Base-by-base conservation (phyloP, 208 protist species). In the Leishmania braziliensis region DNA sequence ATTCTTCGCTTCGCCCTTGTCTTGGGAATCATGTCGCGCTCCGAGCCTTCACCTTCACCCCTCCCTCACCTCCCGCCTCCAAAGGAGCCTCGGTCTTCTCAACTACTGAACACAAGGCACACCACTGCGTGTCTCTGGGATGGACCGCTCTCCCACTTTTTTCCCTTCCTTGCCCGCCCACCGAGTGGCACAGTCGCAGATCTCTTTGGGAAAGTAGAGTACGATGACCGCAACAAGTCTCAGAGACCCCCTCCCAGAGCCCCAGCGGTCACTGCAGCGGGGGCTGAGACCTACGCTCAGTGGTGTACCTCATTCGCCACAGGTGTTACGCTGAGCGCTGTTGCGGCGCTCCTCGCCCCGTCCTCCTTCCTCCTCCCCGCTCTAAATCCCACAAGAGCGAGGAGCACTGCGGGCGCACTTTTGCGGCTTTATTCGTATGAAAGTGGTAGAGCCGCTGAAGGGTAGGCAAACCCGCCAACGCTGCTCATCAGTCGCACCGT, bases 401-500 rank as follows among this genome's bases (percentile, higher is more conserved):
- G 14, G 54, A 36, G 60, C 14, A 29, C 29, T 68, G 62, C 4
- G 29, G 16, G 9, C 23, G 29, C 29, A 9, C 9, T 29, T 20
- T 39, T 29, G 23, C 9, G 6, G 26, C 12, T 14, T 63, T 63
- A 23, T 68, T 39, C 62, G 29, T 14, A 8, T 36, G 62, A 39
- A 33, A 39, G 62, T 29, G 29, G 62, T 39, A 68, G 9, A 39
- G 29, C 29, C 14, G 62, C 3, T 26, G 53, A 68, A 68, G 29
- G 62, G 62, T 33, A 14, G 29, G 62, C 29, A 68, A 29, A 39
- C 58, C n/a, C 1, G 62, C 62, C 29, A 68, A 12, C 4, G 3
- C 4, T 68, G 26, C 62, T 33, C 14, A 10, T 68, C 62, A 36
- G 29, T 18, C 69, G 54, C 12, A 66, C 54, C 46, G 48, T 90